Percentiles rank a stretch among this genome's conserved stretches.
phyloP scores from a whole-genome alignment of 2,329 filamentous ascomycete species.

The Sclerotinia borealis region DNA sequence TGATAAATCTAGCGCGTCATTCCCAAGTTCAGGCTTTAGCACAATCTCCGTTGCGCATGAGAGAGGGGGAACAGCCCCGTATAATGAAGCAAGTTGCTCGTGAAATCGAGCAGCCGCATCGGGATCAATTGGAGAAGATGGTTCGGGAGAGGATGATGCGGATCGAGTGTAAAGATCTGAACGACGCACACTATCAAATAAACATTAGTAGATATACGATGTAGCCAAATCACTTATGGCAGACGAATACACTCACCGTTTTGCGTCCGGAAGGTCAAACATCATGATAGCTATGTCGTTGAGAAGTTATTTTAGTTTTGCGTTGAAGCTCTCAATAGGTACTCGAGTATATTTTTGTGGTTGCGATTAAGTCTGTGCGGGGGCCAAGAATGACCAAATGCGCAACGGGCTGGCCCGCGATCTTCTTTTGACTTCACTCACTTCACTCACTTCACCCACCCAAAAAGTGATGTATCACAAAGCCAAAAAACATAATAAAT shows the following conservation, averaged over 20 bases:
- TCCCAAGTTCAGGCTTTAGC: constrained; percentile 17
- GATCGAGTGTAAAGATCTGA: constrained; percentile 43
- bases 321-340: not conserved
- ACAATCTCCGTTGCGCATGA: not conserved
- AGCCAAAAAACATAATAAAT: not conserved
- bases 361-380: not conserved
- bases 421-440: not conserved
- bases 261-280: constrained; percentile 48
- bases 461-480: constrained; percentile 1
- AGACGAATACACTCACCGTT: constrained; percentile 38
- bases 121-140: constrained; percentile 23
- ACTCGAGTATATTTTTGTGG: constrained; percentile 3
- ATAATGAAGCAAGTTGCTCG: constrained; percentile 23
- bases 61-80: constrained; percentile 18
- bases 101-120: constrained; percentile 18
- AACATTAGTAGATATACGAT: constrained; percentile 7
- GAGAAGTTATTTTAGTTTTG: not conserved
- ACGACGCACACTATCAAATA: constrained; percentile 44
- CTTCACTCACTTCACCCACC: not conserved
- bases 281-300: constrained; percentile 31
- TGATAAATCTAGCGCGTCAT: constrained; percentile 19
- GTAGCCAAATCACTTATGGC: not conserved
- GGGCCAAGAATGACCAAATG: constrained; percentile 1
- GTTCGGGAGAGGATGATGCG: constrained; percentile 16
- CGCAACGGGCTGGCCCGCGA: constrained; percentile 8